These are phyloP conservation scores for Arthrobotrys iridis DNA, from an alignment of 2,329 filamentous ascomycete species.

Conservation along the genomic window DNA sequence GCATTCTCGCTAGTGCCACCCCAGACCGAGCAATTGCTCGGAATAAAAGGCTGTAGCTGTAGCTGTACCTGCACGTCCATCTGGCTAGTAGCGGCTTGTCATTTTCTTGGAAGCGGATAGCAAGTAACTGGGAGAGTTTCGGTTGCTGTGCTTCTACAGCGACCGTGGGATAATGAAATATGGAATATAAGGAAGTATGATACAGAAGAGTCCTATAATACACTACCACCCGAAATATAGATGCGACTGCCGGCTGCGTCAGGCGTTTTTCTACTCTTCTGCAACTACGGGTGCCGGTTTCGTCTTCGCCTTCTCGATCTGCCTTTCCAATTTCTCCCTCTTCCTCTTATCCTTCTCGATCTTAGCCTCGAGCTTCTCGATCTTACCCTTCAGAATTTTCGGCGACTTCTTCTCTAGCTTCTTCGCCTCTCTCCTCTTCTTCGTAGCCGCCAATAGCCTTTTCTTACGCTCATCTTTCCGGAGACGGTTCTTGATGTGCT, in stretches of 20 bases:
- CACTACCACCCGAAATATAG: slow-evolving; percentile 3
- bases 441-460: slow-evolving; percentile 33
- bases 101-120: background rate
- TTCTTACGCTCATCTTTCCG: slow-evolving; percentile 49
- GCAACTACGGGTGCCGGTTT: background rate
- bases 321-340: slow-evolving; percentile 27
- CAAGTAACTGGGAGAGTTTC: background rate
- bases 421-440: slow-evolving; percentile 23
- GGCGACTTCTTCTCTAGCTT: slow-evolving; percentile 35
- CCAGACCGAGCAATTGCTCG: slow-evolving; percentile 14
- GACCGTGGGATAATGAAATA: background rate
- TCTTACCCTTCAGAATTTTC: slow-evolving; percentile 32
- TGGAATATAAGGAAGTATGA: background rate
- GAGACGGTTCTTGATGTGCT: slow-evolving; percentile 36
- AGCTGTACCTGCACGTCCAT: slow-evolving; percentile 6
- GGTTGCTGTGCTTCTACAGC: background rate
- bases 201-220: slow-evolving; percentile 25
- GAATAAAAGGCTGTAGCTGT: background rate
- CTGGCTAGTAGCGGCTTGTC: slow-evolving; percentile 4
- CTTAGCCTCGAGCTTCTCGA: slow-evolving; percentile 29
- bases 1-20: slow-evolving; percentile 39
- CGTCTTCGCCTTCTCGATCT: slow-evolving; percentile 15
- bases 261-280: background rate
- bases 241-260: too few relatives aligned
- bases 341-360: slow-evolving; percentile 44